phyloP scores from a whole-genome alignment of 2,329 filamentous ascomycete genomes.

The Colletotrichum sp. region DNA sequence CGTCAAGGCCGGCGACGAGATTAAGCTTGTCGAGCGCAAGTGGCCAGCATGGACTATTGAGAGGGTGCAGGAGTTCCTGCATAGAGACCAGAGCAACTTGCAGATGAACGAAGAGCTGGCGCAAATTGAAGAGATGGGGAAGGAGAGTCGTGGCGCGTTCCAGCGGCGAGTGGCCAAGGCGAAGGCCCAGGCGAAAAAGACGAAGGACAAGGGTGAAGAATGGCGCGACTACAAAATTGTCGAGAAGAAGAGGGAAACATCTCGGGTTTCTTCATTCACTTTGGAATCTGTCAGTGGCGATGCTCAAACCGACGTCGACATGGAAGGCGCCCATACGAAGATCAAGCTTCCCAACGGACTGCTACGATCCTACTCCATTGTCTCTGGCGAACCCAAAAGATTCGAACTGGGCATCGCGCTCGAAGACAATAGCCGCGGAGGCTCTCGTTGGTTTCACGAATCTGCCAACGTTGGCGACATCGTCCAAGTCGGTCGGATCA shows the following conservation, averaged over 20 bases:
- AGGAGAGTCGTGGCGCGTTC: conserved; percentile 55
- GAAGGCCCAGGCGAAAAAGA: conserved; percentile 30
- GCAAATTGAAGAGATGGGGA: conserved; percentile 53
- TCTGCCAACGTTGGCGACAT: conserved; percentile 49
- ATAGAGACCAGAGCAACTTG: conserved; percentile 55
- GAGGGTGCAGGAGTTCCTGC: conserved; percentile 66
- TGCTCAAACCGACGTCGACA: conserved; percentile 29
- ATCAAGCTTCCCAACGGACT: conserved; percentile 62
- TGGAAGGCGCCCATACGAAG: conserved; percentile 58
- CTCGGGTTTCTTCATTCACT: conserved; percentile 54
- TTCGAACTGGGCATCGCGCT: conserved; percentile 66
- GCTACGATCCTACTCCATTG: conserved; percentile 65
- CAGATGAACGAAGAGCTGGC: conserved; percentile 59
- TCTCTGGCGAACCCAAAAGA: conserved; percentile 51
- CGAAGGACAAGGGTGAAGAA: conserved; percentile 31
- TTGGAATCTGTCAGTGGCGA: conserved; percentile 50
- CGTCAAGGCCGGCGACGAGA: conserved; percentile 61
- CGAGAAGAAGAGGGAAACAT: conserved; percentile 56
- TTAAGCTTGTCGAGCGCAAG: conserved; percentile 58
- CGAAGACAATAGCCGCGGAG: conserved; percentile 61
- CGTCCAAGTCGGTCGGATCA: conserved; percentile 57
- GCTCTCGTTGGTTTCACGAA: conserved; percentile 64
- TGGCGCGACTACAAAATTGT: conserved; percentile 55
- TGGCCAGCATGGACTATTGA: conserved; percentile 68
- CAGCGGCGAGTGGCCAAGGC: conserved; percentile 55